Conservation (phyloP, 208 protist genomes). For the Trypanosoma avium region DNA sequence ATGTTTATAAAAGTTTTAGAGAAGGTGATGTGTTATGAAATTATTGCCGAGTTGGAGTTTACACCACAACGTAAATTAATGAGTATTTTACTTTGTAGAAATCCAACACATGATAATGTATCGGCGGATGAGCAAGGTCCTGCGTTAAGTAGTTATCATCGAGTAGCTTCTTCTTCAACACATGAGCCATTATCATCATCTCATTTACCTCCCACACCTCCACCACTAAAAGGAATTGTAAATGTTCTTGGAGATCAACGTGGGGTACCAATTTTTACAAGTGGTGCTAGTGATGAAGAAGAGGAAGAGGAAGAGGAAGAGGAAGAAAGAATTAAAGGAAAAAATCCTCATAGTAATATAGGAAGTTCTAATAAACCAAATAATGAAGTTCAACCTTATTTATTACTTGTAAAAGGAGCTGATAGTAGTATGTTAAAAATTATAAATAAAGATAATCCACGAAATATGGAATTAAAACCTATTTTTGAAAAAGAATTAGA, state of each 20-base stretch:
- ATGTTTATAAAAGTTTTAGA: conserved; percentile 66
- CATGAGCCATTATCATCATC: neutral
- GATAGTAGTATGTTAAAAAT: conserved; percentile 85
- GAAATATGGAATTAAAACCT: conserved; percentile 32
- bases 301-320: neutral
- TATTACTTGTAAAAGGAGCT: conserved; percentile 85
- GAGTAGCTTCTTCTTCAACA: neutral
- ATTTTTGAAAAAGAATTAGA: conserved; percentile 49
- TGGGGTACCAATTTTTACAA: neutral
- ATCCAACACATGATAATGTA: conserved; percentile 34
- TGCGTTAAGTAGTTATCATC: conserved; percentile 5
- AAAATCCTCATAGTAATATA: neutral
- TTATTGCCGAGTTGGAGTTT: conserved; percentile 83
- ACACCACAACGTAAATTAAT: conserved; percentile 84
- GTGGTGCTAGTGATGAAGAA: neutral
- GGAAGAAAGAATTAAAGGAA: neutral
- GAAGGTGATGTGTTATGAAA: conserved; percentile 71
- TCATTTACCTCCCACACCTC: too few relatives aligned
- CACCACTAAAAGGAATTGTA: neutral
- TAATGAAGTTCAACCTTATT: conserved; percentile 19
- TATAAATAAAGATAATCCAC: conserved; percentile 44
- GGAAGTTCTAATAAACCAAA: neutral
- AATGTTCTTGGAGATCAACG: conserved; percentile 1
- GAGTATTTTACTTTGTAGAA: conserved; percentile 71
- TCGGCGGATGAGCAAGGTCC: neutral